Evolutionary conservation across 495 filamentous ascomycete genomes (phyloP).

Genomic region (Saxispiralis lemnorum): DNA sequence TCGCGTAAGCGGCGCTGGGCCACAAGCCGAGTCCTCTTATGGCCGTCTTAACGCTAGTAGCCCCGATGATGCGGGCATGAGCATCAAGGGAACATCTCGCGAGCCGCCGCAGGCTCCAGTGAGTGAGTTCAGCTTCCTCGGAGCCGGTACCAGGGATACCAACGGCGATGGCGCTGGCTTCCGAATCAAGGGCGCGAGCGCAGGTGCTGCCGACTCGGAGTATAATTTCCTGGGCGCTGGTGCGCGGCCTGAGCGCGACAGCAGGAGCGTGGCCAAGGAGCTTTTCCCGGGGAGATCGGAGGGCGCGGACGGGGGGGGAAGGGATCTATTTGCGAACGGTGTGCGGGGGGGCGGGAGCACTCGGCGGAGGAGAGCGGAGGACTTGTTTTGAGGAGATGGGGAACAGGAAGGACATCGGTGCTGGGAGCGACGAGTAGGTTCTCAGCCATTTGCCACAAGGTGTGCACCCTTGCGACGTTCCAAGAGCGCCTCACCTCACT

Average conservation of each 20-base stretch:
- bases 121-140: too few relatives aligned
- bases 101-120: constrained; percentile 4
- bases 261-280: constrained; percentile 11
- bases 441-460: too few relatives aligned
- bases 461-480: too few relatives aligned
- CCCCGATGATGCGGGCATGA: background rate
- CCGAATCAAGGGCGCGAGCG: constrained; percentile 15
- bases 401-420: too few relatives aligned
- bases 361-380: constrained; percentile 6
- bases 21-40: too few relatives aligned
- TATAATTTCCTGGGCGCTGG: constrained; percentile 18
- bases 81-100: background rate
- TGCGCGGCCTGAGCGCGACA: constrained; percentile 8
- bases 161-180: constrained; percentile 8
- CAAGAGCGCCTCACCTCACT: too few relatives aligned
- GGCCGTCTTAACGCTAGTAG: too few relatives aligned
- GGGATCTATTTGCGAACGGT: constrained; percentile 11
- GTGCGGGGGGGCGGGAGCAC: constrained; percentile 11
- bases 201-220: background rate
- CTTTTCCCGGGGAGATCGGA: constrained; percentile 17
- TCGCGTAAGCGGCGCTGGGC: constrained; percentile 1
- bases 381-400: constrained; percentile 4
- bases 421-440: too few relatives aligned
- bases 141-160: background rate
- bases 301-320: constrained; percentile 7